Base-by-base conservation (phyloP, 2,329 filamentous ascomycete genomes). In the Venturia aucupariae region DNA sequence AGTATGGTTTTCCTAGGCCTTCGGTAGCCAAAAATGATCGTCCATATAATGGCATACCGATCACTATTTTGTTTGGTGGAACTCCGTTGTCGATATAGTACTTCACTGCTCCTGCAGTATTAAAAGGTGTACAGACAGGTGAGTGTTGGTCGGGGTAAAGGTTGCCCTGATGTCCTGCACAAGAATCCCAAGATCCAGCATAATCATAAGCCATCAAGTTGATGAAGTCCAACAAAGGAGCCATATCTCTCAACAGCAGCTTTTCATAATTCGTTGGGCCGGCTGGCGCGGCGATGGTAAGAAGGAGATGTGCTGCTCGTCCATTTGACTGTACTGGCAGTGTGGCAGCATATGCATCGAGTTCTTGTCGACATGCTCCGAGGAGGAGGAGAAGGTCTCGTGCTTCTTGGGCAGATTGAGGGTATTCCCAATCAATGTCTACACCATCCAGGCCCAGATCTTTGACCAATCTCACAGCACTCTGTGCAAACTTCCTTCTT, bases 21-120 rank as follows among this genome's bases (percentile, higher is more conserved):
- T 88, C 82, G 0, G 93, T 97, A 68, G 86, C 84, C 69, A 86
- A 81, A 73, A 97, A 97, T 0, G 90, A 86, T 41, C 92, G 89
- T 1, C 93, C 93, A 72, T 97, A 97, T 13, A 97, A 79, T 2
- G 93, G 92, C 89, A 97, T 93, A 2, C 93, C 93, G 15, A 97
- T 75, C 3, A 96, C 89, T 63, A 97, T 85, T 77, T 96, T 97
- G 66, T 80, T 72, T 0, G 86, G 73, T 0, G 81, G 72, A 0
- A 97, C 86, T 7, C 79, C 78, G 4, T 82, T 81, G 1, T 77
- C 72, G n/a, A 83, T 79, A 77, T 97, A 97, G 69, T 86, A 81
- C 15, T 85, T 78, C 6, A 97, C 78, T 0, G 92, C 92, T 1
- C 81, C 79, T 4, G 84, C 79, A 2, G 89, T 90, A 76, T 84